Evolutionary conservation across 2,329 filamentous ascomycete genomes (phyloP), one percentile per base, ranked within the genome.

Genomic region (Fusarium sp.): DNA sequence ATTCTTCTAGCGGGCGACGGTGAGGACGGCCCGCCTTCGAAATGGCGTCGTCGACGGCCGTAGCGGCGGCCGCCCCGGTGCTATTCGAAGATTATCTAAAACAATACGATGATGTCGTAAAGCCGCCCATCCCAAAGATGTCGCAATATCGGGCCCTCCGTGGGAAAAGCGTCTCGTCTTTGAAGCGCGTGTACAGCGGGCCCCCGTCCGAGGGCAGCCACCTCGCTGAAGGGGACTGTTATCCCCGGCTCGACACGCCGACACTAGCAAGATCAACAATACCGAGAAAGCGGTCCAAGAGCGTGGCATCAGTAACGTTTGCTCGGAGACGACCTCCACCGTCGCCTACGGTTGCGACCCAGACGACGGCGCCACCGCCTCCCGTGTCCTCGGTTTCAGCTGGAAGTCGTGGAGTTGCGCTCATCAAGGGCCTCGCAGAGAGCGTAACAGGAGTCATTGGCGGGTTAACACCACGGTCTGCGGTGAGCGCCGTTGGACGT

Each of bases 91-190:
- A 69, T 30, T 63, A 59, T 41, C 53, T 69, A 30, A 52, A 61
- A 30, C 62, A 62, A 30, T 67, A 60, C 12, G 51, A 61, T 30
- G 41, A 67, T 39, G 60, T 59, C 28, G 37, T 48, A 36, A 69
- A 60, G 60, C 73, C 73, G 18, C 73, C 69, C 9, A 65, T 56
- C 41, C 59, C 65, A n/a, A 51, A 71, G 15, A 61, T 71, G 10
- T 81, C 80, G 6, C 76, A 77, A 43, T 80, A 77, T 57, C 79
- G 76, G 58, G 73, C 56, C 34, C 73, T 81, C 23, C 75, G 79
- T 6, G 79, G 79, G 31, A 81, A 80, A 52, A 81, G 78, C 68
- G 69, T 80, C 10, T 79, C 78, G 23, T 76, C 78, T 41, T 40
- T 59, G 8, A 73, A 68, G 9, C 65, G 60, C 34, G 73, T 79